Conservation (phyloP, 148 eudicot genomes). For the Talinum fruticosum region DNA sequence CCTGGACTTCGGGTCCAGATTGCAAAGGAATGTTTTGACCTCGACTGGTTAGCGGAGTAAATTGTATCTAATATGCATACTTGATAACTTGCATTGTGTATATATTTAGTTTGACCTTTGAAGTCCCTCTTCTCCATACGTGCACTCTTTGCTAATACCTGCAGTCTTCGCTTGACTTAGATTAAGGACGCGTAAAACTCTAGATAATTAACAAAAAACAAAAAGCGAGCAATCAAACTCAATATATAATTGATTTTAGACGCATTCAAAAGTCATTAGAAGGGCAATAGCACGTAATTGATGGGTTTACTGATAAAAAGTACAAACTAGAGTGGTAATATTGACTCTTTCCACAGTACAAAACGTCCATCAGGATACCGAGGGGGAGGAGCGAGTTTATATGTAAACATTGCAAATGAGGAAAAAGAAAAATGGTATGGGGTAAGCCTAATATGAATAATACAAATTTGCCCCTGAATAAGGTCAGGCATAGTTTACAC, state of each 20-base stretch:
- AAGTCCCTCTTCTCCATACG: neutral
- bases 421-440: neutral
- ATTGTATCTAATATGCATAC: neutral
- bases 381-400: neutral
- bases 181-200: too few relatives aligned
- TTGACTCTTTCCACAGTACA: neutral
- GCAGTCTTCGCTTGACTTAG: too few relatives aligned
- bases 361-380: neutral
- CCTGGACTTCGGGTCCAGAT: conserved; percentile 57
- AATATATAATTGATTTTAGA: too few relatives aligned
- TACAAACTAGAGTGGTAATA: neutral
- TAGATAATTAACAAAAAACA: too few relatives aligned
- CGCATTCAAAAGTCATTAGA: too few relatives aligned
- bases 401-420: neutral
- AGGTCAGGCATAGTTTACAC: conserved; percentile 25
- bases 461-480: conserved; percentile 20
- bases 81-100: neutral
- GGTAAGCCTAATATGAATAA: conserved; percentile 11
- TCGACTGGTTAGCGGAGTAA: conserved; percentile 69
- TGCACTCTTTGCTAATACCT: neutral
- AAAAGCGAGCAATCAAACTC: too few relatives aligned
- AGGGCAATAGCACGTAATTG: neutral
- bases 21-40: conserved; percentile 55
- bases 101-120: neutral
- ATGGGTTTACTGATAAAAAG: neutral